Base-by-base conservation (phyloP, 108 stramenopile species). In the Skeletonema costatum region DNA sequence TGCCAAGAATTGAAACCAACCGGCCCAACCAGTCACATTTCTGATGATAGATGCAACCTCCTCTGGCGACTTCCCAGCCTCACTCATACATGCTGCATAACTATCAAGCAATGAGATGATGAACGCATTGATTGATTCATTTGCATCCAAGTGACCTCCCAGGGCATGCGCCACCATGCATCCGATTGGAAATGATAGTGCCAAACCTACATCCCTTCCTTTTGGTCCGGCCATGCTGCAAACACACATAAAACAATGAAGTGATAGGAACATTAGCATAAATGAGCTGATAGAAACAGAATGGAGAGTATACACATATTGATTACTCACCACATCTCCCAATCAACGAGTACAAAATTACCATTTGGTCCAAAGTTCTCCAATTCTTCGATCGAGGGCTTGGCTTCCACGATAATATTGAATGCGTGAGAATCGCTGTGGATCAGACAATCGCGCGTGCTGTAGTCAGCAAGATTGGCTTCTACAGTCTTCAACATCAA, bases 351-450 rank as follows among this genome's bases (percentile, higher is more conserved):
- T 13, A 78, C 76, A 32, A 85, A 30, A 21, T 42, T 60, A 12
- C 79, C 84, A 38, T 76, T 46, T 7, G 78, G 73, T 21, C 77
- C 74, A 51, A 77, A 76, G 9, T 29, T 36, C 64, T 83, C 85
- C 35, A 74, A 66, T 31, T 81, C 72, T 38, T 71, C 53, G 56
- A 85, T 71, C 3, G 67, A 70, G 14, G 71, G 81, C 65, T 82
- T 82, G 21, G 74, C 36, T 46, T 89, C 88, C 53, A 89, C 88
- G 58, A 89, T 67, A 11, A 86, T 84, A 17, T 89, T 89, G 72
- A 89, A 86, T 9, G 75, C 85, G 30, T 89, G 85, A 33, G 64
- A 62, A 77, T 88, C 87, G 10, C 63, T 53, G 41, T 88, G 87
- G 17, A 80, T 66, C 21, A 82, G 67, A 16, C 82, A 83, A 32